These are phyloP conservation scores for Nannizziopsis arthrosporioides DNA, from an alignment of 2,329 filamentous ascomycete genomes.

Conservation along the genomic window DNA sequence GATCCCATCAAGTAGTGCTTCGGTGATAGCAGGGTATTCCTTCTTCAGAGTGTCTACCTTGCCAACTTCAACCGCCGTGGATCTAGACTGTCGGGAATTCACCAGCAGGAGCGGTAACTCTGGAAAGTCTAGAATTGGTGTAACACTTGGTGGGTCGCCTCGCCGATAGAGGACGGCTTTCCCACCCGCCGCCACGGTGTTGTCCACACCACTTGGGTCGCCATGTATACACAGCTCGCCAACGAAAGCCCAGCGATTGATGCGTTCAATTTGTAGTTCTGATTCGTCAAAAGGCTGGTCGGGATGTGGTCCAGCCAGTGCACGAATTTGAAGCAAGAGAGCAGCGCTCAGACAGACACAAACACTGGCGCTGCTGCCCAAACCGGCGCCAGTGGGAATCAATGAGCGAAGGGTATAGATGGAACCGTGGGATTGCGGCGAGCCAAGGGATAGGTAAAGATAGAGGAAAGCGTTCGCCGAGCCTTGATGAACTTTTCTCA, in stretches of 20 bases:
- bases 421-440: slow-evolving; percentile 59
- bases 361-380: slow-evolving; percentile 81
- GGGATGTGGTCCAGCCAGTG: slow-evolving; percentile 77
- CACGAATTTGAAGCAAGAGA: slow-evolving; percentile 70
- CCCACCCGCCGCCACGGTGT: slow-evolving; percentile 85
- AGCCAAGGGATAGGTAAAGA: slow-evolving; percentile 70
- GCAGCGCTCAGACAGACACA: slow-evolving; percentile 69
- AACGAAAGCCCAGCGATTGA: slow-evolving; percentile 97
- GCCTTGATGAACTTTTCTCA: slow-evolving; percentile 71
- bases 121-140: slow-evolving; percentile 73
- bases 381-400: slow-evolving; percentile 71
- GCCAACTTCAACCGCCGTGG: slow-evolving; percentile 70
- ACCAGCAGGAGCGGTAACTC: slow-evolving; percentile 82
- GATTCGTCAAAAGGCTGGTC: slow-evolving; percentile 83
- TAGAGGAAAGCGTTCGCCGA: slow-evolving; percentile 79
- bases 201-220: slow-evolving; percentile 92
- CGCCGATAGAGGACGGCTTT: slow-evolving; percentile 89
- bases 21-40: slow-evolving; percentile 63
- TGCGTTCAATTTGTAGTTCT: slow-evolving; percentile 80
- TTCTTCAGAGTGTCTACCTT: slow-evolving; percentile 68
- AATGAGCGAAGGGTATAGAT: slow-evolving; percentile 76
- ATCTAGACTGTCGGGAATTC: slow-evolving; percentile 78
- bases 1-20: slow-evolving; percentile 72
- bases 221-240: slow-evolving; percentile 95
- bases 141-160: slow-evolving; percentile 64